Conservation (phyloP, 257 asterid genomes). For the Leptodermis oblonga region DNA sequence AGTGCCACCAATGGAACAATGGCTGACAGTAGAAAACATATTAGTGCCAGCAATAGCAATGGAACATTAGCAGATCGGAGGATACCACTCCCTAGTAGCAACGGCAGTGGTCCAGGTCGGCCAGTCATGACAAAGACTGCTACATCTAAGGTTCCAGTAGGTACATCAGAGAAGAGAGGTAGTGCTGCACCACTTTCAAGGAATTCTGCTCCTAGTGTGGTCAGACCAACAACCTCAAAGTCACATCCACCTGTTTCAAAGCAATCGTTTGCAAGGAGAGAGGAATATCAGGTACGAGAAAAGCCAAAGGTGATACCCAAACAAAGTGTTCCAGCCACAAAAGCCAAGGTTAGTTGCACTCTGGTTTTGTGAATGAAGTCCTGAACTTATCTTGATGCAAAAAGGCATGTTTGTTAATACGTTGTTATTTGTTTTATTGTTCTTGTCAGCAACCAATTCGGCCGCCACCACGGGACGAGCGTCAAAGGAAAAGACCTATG, state of each 20-base stretch:
- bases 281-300: slow-evolving; percentile 33
- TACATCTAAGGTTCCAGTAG: slow-evolving; percentile 39
- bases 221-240: slow-evolving; percentile 33
- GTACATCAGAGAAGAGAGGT: slow-evolving; percentile 39
- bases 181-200: slow-evolving; percentile 31
- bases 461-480: slow-evolving; percentile 37
- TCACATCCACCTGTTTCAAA: slow-evolving; percentile 36
- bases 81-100: slow-evolving; percentile 46
- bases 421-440: neutral
- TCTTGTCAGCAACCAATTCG: slow-evolving; percentile 41
- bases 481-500: slow-evolving; percentile 48
- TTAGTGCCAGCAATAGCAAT: slow-evolving; percentile 38
- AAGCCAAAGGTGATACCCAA: slow-evolving; percentile 43
- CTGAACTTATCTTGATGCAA: neutral
- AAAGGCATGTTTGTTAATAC: neutral
- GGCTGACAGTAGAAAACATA: slow-evolving; percentile 42
- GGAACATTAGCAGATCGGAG: slow-evolving; percentile 33
- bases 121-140: slow-evolving; percentile 41
- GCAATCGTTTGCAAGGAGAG: slow-evolving; percentile 39
- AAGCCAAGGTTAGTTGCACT: slow-evolving; percentile 27
- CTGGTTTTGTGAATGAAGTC: neutral
- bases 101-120: slow-evolving; percentile 80
- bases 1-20: neutral
- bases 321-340: slow-evolving; percentile 33
- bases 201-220: slow-evolving; percentile 25